phyloP scores from a whole-genome alignment of 305 asterid species.

The Nicotiana rustica region DNA sequence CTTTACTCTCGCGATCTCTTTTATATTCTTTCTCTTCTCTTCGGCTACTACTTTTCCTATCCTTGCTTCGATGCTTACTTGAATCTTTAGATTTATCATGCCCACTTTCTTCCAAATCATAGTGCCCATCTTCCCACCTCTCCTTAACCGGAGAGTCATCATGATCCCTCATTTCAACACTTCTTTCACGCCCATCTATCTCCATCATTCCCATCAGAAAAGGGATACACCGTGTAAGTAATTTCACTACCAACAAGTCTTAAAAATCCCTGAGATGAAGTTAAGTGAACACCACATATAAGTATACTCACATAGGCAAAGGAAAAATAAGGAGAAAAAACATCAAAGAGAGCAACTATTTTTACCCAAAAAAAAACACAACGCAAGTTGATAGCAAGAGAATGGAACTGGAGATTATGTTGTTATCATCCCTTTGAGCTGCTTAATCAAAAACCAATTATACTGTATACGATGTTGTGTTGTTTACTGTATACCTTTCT shows the following conservation, averaged over 20 bases:
- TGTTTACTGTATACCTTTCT: neutral
- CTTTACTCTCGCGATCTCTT: slow-evolving; percentile 60
- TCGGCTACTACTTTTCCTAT: slow-evolving; percentile 61
- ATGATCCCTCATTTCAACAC: slow-evolving; percentile 59
- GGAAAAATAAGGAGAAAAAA: neutral
- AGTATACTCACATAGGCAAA: neutral
- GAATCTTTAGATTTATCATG: slow-evolving; percentile 56
- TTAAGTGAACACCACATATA: neutral
- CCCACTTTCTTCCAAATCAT: slow-evolving; percentile 55
- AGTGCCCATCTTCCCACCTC: slow-evolving; percentile 63
- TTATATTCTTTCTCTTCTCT: slow-evolving; percentile 76
- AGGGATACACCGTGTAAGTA: neutral
- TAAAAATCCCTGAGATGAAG: neutral
- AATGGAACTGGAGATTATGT: neutral
- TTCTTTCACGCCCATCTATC: slow-evolving; percentile 55
- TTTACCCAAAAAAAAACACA: neutral
- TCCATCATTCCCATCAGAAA: slow-evolving; percentile 47
- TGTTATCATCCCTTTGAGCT: neutral
- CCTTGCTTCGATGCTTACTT: slow-evolving; percentile 65
- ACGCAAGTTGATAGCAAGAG: neutral
- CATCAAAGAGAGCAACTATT: neutral
- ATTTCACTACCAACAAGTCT: neutral
- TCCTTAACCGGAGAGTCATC: slow-evolving; percentile 57
- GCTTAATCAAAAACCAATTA: neutral
- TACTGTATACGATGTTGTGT: neutral